Evolutionary conservation across 495 filamentous ascomycete genomes (phyloP).

Genomic region (Lichenothelia convexa): DNA sequence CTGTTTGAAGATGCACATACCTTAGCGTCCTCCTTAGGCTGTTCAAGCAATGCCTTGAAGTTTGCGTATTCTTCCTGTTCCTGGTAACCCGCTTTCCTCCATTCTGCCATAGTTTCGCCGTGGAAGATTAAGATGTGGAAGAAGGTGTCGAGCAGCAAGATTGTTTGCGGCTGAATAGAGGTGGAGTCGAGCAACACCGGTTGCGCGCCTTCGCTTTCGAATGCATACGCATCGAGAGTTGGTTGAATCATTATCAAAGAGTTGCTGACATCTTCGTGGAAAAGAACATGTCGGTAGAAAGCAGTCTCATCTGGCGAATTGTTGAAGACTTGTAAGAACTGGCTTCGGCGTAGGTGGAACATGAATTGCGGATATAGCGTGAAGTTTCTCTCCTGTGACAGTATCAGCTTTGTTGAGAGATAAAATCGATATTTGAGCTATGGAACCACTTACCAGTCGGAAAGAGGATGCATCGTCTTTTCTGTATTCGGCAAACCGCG

Average conservation of each 20-base stretch:
- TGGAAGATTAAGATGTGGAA: constrained; percentile 99
- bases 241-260: constrained; percentile 98
- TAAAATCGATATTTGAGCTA: too few species aligned
- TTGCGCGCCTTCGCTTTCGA: constrained; percentile 78
- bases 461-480: constrained; percentile 98
- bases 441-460: too few species aligned
- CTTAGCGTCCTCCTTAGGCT: constrained; percentile 94
- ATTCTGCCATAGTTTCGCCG: constrained; percentile 93
- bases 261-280: constrained; percentile 94
- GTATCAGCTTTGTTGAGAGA: too few species aligned
- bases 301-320: constrained; percentile 98
- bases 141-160: constrained; percentile 92
- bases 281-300: constrained; percentile 92
- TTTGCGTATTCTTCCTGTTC: constrained; percentile 98
- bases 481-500: constrained; percentile 91
- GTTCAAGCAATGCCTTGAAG: constrained; percentile 71
- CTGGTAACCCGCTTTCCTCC: constrained; percentile 96
- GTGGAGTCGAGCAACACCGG: constrained; percentile 91
- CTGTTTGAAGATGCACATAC: constrained; percentile 31
- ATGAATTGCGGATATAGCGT: constrained; percentile 99
- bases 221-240: constrained; percentile 90
- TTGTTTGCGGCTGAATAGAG: constrained; percentile 84
- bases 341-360: constrained; percentile 93
- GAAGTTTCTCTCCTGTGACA: constrained; percentile 99
- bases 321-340: constrained; percentile 99